Evolutionary conservation across 371 early-diverging fungal genomes (phyloP).

Genomic region (Actinomortierella wolfii): DNA sequence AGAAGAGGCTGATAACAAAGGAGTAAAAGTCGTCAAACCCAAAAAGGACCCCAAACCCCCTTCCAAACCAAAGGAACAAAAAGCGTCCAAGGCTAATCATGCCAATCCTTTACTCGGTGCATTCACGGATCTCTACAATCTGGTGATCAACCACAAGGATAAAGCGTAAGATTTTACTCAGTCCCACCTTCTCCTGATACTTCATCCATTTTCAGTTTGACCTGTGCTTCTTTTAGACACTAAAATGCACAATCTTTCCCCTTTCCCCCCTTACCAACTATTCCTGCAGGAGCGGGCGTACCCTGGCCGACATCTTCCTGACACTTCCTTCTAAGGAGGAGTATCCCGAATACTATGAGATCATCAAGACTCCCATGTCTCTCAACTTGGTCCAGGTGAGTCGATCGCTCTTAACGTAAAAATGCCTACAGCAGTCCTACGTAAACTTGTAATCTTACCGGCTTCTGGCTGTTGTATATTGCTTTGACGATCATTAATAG

Average conservation of each 20-base stretch:
- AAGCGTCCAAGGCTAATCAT: background rate
- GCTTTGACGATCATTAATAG: slow-evolving; percentile 7
- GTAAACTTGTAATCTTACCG: background rate
- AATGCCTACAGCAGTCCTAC: background rate
- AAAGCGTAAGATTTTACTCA: slow-evolving; percentile 21
- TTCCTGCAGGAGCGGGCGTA: slow-evolving; percentile 53
- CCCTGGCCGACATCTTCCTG: slow-evolving; percentile 68
- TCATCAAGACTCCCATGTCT: slow-evolving; percentile 86
- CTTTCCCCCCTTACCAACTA: background rate
- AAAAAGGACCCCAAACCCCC: too few relatives aligned
- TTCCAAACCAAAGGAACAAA: too few relatives aligned
- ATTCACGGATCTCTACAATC: slow-evolving; percentile 40
- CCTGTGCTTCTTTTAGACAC: too few relatives aligned
- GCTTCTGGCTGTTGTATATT: too few relatives aligned
- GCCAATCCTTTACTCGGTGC: slow-evolving; percentile 25
- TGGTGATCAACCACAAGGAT: slow-evolving; percentile 42
- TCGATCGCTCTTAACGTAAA: background rate
- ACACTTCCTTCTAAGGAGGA: slow-evolving; percentile 76
- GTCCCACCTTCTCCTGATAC: too few relatives aligned
- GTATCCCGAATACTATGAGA: slow-evolving; percentile 91
- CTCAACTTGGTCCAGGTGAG: slow-evolving; percentile 67
- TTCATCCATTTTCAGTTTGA: too few relatives aligned
- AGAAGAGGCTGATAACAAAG: too few relatives aligned
- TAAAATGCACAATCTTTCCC: too few relatives aligned
- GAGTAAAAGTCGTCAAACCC: too few relatives aligned